Evolutionary conservation across 495 filamentous ascomycete species (phyloP).

Genomic region (Platismatia glauca): DNA sequence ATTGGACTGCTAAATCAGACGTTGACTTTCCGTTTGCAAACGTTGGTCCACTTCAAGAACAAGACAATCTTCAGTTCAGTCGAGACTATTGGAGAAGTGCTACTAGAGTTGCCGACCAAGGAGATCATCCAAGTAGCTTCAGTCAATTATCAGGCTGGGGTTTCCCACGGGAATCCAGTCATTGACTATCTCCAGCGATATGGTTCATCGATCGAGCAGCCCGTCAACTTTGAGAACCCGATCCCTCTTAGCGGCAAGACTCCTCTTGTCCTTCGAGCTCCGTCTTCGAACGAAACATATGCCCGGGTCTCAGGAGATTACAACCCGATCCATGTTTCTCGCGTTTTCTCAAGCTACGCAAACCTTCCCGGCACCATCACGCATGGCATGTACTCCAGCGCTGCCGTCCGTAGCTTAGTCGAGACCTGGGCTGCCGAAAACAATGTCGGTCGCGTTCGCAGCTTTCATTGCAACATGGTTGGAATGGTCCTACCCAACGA

Average conservation of each 20-base stretch:
- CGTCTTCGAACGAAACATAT: conserved; percentile 96
- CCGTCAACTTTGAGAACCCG: conserved; percentile 91
- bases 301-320: conserved; percentile 95
- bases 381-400: conserved; percentile 98
- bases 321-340: conserved; percentile 97
- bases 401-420: conserved; percentile 92
- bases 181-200: conserved; percentile 91
- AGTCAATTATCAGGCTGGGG: conserved; percentile 83
- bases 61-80: conserved; percentile 86
- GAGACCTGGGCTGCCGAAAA: conserved; percentile 99
- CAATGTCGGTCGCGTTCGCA: conserved; percentile 91
- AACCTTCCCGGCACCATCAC: conserved; percentile 94
- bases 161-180: conserved; percentile 91
- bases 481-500: conserved; percentile 98
- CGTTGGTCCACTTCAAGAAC: conserved; percentile 88
- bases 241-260: conserved; percentile 93
- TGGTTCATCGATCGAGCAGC: conserved; percentile 89
- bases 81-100: conserved; percentile 84
- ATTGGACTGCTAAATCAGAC: conserved; percentile 84
- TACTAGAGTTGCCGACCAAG: conserved; percentile 93
- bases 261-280: conserved; percentile 74
- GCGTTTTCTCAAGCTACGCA: conserved; percentile 91
- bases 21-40: conserved; percentile 91
- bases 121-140: conserved; percentile 93
- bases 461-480: conserved; percentile 88